Evolutionary conservation across 2,329 filamentous ascomycete species (phyloP).

Genomic region (Neonectria neomacrospora): DNA sequence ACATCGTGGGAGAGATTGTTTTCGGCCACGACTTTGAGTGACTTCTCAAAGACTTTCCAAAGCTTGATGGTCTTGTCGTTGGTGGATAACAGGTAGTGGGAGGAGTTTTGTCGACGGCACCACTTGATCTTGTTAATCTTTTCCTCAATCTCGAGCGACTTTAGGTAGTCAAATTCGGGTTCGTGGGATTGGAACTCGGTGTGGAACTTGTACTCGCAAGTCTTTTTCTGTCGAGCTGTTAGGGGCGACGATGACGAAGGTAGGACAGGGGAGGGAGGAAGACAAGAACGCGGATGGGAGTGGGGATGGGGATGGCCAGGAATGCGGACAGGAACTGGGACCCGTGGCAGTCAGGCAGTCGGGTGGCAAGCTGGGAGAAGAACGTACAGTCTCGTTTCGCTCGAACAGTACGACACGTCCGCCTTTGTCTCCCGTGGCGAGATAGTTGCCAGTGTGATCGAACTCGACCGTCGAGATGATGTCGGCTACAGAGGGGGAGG

Average conservation of each 20-base stretch:
- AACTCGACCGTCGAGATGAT: constrained; percentile 94
- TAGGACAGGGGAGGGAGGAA: constrained; percentile 41
- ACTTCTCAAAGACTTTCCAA: constrained; percentile 99
- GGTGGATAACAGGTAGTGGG: constrained; percentile 96
- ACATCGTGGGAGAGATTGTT: constrained; percentile 97
- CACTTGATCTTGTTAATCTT: constrained; percentile 99
- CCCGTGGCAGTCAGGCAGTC: neutral
- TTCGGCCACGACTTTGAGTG: constrained; percentile 97
- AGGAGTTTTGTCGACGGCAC: constrained; percentile 97
- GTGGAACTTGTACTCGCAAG: constrained; percentile 99
- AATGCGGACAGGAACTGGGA: neutral
- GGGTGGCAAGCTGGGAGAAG: constrained; percentile 4
- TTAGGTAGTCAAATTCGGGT: constrained; percentile 98
- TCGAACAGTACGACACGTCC: constrained; percentile 88
- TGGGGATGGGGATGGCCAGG: neutral
- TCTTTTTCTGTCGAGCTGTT: constrained; percentile 82
- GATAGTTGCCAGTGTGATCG: constrained; percentile 89
- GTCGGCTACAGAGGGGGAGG: constrained; percentile 68
- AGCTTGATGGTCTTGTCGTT: constrained; percentile 99
- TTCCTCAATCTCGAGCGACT: constrained; percentile 99
- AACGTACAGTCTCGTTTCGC: constrained; percentile 90
- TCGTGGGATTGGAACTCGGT: constrained; percentile 99
- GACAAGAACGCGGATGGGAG: constrained; percentile 3
- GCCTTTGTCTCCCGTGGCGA: constrained; percentile 90
- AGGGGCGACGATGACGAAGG: constrained; percentile 40